Percentiles rank a stretch among this genome's conserved stretches.
phyloP scores from a whole-genome alignment of 129 eudicot species.

The Silybum marianum region DNA sequence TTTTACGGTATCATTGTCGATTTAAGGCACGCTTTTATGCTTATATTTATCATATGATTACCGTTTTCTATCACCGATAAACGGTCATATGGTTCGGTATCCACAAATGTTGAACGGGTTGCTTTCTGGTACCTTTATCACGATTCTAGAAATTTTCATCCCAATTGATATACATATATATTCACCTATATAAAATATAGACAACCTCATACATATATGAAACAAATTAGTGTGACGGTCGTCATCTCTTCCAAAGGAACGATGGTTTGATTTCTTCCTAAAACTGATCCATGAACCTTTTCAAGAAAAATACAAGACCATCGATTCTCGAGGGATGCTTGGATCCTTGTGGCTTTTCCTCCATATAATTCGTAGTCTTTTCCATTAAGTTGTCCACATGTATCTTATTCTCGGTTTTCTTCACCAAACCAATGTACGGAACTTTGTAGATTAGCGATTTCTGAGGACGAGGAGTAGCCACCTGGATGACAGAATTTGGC shows the following conservation, averaged over 20 bases:
- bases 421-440: not conserved
- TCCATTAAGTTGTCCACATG: constrained; percentile 15
- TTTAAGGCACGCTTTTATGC: too few relatives aligned
- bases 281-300: constrained; percentile 37
- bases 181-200: not conserved
- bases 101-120: too few relatives aligned
- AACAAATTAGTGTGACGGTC: not conserved
- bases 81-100: too few relatives aligned
- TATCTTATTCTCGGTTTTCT: constrained; percentile 20
- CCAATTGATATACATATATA: too few relatives aligned
- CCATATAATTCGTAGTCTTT: constrained; percentile 12
- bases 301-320: constrained; percentile 29
- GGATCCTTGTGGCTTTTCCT: constrained; percentile 16
- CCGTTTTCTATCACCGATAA: too few relatives aligned
- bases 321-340: constrained; percentile 15
- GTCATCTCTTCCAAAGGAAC: not conserved
- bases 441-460: constrained; percentile 23
- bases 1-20: too few relatives aligned
- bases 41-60: too few relatives aligned
- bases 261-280: not conserved
- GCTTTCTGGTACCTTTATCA: too few relatives aligned
- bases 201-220: not conserved
- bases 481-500: constrained; percentile 14
- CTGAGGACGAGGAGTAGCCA: constrained; percentile 23
- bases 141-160: too few relatives aligned